A percentile compares a stretch with the other conserved stretches of the same genome.
phyloP scores from a whole-genome alignment of 2,329 filamentous ascomycete species.

The Sarocladium strictum region DNA sequence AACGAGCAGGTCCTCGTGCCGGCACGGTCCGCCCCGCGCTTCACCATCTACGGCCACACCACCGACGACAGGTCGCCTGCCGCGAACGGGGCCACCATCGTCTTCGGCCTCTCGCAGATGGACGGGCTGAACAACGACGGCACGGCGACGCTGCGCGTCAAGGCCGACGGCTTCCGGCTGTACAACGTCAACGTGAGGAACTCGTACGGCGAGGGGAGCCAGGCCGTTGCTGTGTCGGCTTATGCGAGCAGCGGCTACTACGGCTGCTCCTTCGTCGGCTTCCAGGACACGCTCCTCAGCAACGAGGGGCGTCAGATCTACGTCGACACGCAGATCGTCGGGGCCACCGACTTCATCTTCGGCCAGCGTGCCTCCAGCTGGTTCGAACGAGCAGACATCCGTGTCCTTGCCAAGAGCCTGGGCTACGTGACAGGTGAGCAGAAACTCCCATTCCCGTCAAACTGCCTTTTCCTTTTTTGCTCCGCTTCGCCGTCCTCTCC shows the following conservation, averaged over 20 bases:
- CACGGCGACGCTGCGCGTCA: slow-evolving; percentile 39
- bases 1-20: slow-evolving; percentile 52
- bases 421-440: slow-evolving; percentile 37
- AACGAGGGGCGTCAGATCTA: slow-evolving; percentile 42
- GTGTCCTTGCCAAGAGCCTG: slow-evolving; percentile 26
- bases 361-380: slow-evolving; percentile 35
- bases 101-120: slow-evolving; percentile 34
- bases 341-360: slow-evolving; percentile 46
- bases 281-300: slow-evolving; percentile 44
- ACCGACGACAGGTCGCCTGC: slow-evolving; percentile 43
- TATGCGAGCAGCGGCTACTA: slow-evolving; percentile 41
- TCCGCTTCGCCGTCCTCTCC: too few relatives aligned
- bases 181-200: slow-evolving; percentile 56
- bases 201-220: slow-evolving; percentile 38
- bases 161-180: slow-evolving; percentile 45
- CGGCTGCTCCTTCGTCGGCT: slow-evolving; percentile 38
- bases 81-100: slow-evolving; percentile 51
- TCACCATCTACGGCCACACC: slow-evolving; percentile 53
- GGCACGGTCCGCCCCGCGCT: slow-evolving; percentile 40
- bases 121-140: slow-evolving; percentile 45
- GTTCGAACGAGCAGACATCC: slow-evolving; percentile 37
- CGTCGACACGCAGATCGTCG: slow-evolving; percentile 35
- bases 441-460: too few relatives aligned
- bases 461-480: too few relatives aligned
- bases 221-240: slow-evolving; percentile 41